phyloP scores from a whole-genome alignment of 176 grass and related monocot species.

The Phyllostachys edulis region DNA sequence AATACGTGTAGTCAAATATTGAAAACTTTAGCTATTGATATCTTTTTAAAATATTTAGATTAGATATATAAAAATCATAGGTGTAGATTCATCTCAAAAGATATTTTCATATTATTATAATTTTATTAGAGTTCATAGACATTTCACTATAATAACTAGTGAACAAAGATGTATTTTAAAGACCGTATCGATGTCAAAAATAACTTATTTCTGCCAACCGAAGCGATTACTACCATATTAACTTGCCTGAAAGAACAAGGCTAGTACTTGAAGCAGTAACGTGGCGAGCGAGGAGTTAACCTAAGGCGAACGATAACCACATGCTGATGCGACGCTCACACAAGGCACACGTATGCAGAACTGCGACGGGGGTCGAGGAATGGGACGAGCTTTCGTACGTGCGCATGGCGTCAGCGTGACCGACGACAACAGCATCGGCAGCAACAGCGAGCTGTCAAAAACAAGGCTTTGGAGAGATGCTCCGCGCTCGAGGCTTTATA shows the following conservation, averaged over 20 bases:
- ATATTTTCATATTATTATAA: too few relatives aligned
- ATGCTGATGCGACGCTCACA: slow-evolving; percentile 52
- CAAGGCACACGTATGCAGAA: slow-evolving; percentile 39
- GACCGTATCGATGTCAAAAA: too few relatives aligned
- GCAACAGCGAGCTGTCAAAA: background rate
- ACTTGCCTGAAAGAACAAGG: background rate
- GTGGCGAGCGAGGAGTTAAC: slow-evolving; percentile 12
- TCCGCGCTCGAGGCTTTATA: background rate
- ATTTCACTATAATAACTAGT: too few relatives aligned
- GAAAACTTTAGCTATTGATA: too few relatives aligned
- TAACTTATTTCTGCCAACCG: too few relatives aligned
- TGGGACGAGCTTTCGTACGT: background rate
- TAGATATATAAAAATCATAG: too few relatives aligned
- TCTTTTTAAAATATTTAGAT: too few relatives aligned
- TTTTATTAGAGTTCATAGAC: too few relatives aligned
- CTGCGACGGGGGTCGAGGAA: background rate
- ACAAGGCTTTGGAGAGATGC: background rate
- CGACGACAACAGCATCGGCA: background rate
- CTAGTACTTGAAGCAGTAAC: background rate
- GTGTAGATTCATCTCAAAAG: too few relatives aligned
- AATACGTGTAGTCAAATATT: too few relatives aligned
- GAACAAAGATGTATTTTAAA: too few relatives aligned
- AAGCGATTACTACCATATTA: too few relatives aligned
- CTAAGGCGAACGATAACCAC: background rate
- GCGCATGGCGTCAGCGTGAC: slow-evolving; percentile 57